phyloP scores from a whole-genome alignment of 495 filamentous ascomycete genomes.

The Aspergillus leporis region DNA sequence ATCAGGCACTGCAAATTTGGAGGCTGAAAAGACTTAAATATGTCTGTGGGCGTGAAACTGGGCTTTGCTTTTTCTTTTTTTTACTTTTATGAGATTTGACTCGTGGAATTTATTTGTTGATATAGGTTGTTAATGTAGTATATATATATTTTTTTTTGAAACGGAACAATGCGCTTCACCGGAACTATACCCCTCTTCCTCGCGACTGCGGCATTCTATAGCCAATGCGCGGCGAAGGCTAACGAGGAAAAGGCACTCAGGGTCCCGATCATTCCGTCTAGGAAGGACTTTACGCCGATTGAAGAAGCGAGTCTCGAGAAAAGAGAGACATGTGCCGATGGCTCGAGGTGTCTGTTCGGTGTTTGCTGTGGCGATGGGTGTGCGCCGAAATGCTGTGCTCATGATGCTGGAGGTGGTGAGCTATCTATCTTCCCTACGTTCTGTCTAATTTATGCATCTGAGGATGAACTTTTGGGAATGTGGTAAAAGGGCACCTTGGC shows the following conservation, averaged over 20 bases:
- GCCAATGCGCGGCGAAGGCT: neutral
- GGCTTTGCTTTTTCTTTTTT: neutral
- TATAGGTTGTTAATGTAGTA: too few relatives aligned
- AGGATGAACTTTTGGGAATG: too few relatives aligned
- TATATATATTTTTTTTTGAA: too few relatives aligned
- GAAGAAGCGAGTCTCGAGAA: neutral
- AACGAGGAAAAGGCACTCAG: neutral
- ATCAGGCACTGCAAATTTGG: neutral
- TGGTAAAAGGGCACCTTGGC: too few relatives aligned
- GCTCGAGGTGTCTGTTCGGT: neutral
- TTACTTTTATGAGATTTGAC: too few relatives aligned
- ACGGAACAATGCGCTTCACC: neutral
- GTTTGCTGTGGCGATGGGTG: slow-evolving; percentile 6
- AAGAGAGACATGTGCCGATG: slow-evolving; percentile 1
- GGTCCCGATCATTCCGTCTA: neutral
- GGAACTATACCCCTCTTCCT: neutral
- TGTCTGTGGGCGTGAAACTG: neutral
- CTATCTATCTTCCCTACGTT: too few relatives aligned
- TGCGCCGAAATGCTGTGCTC: slow-evolving; percentile 8
- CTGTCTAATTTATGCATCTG: too few relatives aligned
- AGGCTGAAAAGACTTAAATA: neutral
- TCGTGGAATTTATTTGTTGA: too few relatives aligned
- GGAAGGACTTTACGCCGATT: neutral
- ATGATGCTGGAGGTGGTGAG: slow-evolving; percentile 9
- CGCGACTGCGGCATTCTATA: neutral